These are phyloP conservation scores for Penicillium roqueforti DNA, from an alignment of 495 filamentous ascomycete genomes.

Conservation along the genomic window DNA sequence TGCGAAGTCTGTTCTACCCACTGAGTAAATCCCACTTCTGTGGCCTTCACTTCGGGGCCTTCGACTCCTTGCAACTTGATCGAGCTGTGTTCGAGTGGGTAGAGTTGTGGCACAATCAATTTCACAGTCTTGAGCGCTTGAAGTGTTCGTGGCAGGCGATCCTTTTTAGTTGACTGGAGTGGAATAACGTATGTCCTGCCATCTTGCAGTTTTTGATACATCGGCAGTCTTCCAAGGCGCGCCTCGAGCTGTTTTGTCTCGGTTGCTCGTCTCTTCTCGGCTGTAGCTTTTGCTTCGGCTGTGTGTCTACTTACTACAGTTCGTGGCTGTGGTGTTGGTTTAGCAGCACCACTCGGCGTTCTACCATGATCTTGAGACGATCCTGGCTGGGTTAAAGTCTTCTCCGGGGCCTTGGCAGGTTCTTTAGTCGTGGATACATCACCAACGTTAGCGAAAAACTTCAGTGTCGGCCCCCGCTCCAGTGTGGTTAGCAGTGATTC, in stretches of 20 bases:
- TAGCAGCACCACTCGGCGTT: neutral
- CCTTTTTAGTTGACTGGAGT: conserved; percentile 60
- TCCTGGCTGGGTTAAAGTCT: conserved; percentile 35
- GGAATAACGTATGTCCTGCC: conserved; percentile 70
- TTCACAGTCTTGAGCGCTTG: conserved; percentile 60
- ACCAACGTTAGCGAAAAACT: conserved; percentile 61
- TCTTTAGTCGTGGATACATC: conserved; percentile 21
- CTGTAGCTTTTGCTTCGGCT: conserved; percentile 53
- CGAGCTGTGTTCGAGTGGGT: conserved; percentile 66
- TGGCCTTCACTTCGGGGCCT: conserved; percentile 52
- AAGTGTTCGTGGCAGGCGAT: conserved; percentile 58
- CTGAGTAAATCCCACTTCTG: conserved; percentile 62
- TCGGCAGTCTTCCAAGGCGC: conserved; percentile 63
- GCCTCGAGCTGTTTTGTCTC: conserved; percentile 76
- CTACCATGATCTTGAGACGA: neutral
- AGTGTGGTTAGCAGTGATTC: conserved; percentile 67
- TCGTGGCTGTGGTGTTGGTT: conserved; percentile 19
- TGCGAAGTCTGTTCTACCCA: conserved; percentile 54
- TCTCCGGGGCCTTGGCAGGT: conserved; percentile 44
- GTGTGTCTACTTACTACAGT: conserved; percentile 43
- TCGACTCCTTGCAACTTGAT: conserved; percentile 63
- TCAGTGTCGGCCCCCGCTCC: conserved; percentile 73
- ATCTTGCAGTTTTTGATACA: conserved; percentile 62
- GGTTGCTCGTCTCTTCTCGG: conserved; percentile 57
- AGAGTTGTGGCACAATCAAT: conserved; percentile 66